Conservation (phyloP, 371 early-diverging fungal species). For the Racocetra persica region DNA sequence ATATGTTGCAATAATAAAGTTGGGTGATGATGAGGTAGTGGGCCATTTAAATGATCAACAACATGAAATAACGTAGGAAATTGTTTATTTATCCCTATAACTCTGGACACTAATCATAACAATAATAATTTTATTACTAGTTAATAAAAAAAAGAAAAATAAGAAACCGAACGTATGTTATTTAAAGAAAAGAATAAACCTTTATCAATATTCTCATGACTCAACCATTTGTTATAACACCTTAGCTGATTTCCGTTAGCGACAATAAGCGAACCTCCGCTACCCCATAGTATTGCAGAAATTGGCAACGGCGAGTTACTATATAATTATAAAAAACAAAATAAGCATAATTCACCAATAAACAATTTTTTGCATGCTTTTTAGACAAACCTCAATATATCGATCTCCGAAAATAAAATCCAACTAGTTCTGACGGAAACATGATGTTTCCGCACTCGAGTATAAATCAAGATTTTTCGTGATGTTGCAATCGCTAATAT, state of each 20-base stretch:
- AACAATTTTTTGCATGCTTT: constrained; percentile 41
- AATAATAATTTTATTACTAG: constrained; percentile 1
- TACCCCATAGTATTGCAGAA: constrained; percentile 69
- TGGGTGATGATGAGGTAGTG: constrained; percentile 82
- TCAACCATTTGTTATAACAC: constrained; percentile 75
- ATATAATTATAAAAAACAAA: constrained; percentile 45
- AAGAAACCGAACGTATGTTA: background rate
- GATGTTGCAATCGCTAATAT: constrained; percentile 69
- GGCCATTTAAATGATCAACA: constrained; percentile 62
- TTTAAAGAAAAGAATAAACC: constrained; percentile 47
- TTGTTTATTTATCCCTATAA: constrained; percentile 45
- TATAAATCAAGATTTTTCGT: constrained; percentile 58
- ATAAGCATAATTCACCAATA: constrained; percentile 46
- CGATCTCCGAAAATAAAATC: constrained; percentile 58
- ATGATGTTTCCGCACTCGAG: constrained; percentile 54
- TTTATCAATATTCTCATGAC: constrained; percentile 53
- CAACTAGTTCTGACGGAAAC: constrained; percentile 48
- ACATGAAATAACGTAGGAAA: constrained; percentile 66
- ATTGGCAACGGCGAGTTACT: constrained; percentile 50
- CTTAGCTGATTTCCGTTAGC: constrained; percentile 65
- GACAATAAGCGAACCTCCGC: constrained; percentile 68
- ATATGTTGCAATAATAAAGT: constrained; percentile 75
- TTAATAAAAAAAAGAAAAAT: background rate
- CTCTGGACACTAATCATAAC: constrained; percentile 18
- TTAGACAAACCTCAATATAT: constrained; percentile 48